These are phyloP conservation scores for Roridomyces roridus DNA, from an alignment of 768 basidiomycete genomes.

Conservation along the genomic window DNA sequence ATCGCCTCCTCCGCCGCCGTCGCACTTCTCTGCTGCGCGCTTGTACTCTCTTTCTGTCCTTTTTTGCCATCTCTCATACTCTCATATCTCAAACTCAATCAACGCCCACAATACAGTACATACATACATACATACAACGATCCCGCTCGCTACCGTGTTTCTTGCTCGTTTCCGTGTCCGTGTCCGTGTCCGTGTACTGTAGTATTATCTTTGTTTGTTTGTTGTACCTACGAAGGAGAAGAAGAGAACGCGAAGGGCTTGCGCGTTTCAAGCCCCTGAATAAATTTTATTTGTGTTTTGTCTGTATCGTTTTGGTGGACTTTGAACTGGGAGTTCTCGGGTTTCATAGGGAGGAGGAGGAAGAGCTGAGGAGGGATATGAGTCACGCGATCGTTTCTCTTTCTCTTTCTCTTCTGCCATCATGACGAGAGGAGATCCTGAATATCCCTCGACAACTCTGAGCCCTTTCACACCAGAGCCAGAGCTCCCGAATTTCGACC, in stretches of 20 bases:
- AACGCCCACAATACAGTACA: too few relatives aligned
- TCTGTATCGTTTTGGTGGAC: neutral
- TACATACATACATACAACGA: slow-evolving; percentile 2
- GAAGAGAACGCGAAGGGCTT: slow-evolving; percentile 25
- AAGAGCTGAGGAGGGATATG: too few relatives aligned
- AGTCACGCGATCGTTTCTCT: too few relatives aligned
- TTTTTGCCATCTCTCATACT: too few relatives aligned
- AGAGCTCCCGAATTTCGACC: too few relatives aligned
- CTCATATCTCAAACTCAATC: too few relatives aligned
- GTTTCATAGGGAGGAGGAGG: too few relatives aligned
- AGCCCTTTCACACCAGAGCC: too few relatives aligned
- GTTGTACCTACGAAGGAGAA: slow-evolving; percentile 12
- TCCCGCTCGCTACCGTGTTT: neutral
- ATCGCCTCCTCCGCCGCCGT: neutral
- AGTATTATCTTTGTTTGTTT: slow-evolving; percentile 8
- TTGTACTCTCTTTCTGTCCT: neutral
- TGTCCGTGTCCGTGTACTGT: slow-evolving; percentile 1
- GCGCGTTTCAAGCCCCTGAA: slow-evolving; percentile 25
- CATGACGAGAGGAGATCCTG: too few relatives aligned
- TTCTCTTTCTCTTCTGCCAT: too few relatives aligned
- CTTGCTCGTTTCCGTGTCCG: slow-evolving; percentile 8
- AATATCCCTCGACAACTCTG: too few relatives aligned
- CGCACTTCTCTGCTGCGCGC: neutral
- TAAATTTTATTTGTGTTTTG: slow-evolving; percentile 13
- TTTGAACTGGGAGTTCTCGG: too few relatives aligned